Evolutionary conservation across 176 grass and related monocot genomes (phyloP).

Genomic region (Eleusine coracana): DNA sequence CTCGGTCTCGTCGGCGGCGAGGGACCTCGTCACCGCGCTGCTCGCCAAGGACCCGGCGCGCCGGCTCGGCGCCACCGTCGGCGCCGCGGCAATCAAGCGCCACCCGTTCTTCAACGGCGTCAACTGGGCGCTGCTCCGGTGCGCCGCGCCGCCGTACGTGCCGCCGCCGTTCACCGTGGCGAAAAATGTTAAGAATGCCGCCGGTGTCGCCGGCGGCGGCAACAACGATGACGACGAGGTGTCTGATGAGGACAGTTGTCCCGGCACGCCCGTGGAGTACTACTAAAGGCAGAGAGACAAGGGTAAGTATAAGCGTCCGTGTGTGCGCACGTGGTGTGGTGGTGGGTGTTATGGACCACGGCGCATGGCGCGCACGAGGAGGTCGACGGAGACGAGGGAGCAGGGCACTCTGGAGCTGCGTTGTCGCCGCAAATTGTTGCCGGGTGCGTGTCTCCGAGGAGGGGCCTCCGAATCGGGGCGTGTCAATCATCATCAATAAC

Average conservation of each 20-base stretch:
- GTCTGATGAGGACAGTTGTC: slow-evolving; percentile 63
- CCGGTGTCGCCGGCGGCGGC: neutral
- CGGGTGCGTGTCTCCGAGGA: slow-evolving; percentile 21
- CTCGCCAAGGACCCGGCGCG: slow-evolving; percentile 79
- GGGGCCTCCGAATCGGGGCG: neutral
- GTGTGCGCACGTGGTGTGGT: slow-evolving; percentile 32
- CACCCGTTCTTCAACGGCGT: slow-evolving; percentile 83
- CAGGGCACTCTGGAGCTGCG: slow-evolving; percentile 6
- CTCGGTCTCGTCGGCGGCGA: slow-evolving; percentile 53
- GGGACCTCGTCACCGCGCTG: slow-evolving; percentile 66
- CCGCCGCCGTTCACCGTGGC: slow-evolving; percentile 51
- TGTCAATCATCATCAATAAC: slow-evolving; percentile 34
- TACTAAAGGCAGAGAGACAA: slow-evolving; percentile 39
- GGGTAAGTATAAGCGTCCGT: neutral
- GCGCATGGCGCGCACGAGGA: slow-evolving; percentile 40
- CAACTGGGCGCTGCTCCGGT: slow-evolving; percentile 88
- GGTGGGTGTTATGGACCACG: neutral
- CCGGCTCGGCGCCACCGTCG: slow-evolving; percentile 74
- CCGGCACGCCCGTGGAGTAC: slow-evolving; percentile 81
- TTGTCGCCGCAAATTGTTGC: slow-evolving; percentile 45
- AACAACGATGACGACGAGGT: neutral
- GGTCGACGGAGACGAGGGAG: neutral
- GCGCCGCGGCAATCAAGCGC: slow-evolving; percentile 74
- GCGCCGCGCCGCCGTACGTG: slow-evolving; percentile 68
- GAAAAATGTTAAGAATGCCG: neutral